These are phyloP conservation scores for Triadica sebifera DNA, from an alignment of 345 rosid genomes.

Conservation along the genomic window DNA sequence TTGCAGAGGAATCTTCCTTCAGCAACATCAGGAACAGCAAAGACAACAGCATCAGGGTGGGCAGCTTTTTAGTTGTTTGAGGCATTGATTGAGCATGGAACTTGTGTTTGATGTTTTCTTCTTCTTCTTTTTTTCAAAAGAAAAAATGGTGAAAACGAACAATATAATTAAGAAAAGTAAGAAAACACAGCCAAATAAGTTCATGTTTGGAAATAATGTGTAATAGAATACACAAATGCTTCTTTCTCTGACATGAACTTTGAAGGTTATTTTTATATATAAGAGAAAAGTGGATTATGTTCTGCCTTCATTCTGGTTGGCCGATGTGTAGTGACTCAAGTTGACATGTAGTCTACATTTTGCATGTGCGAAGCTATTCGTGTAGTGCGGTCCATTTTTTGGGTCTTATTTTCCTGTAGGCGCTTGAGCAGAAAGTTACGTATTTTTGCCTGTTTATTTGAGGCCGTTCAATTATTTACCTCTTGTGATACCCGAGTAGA, in stretches of 20 bases:
- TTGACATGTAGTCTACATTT: background rate
- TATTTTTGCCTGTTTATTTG: background rate
- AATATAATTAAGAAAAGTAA: slow-evolving; percentile 9
- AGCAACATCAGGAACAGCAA: slow-evolving; percentile 47
- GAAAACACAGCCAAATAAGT: slow-evolving; percentile 14
- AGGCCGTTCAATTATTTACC: no score
- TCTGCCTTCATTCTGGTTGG: background rate
- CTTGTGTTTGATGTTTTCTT: slow-evolving; percentile 25
- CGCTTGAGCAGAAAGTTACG: no score
- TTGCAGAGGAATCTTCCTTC: slow-evolving; percentile 86
- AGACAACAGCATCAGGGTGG: slow-evolving; percentile 87
- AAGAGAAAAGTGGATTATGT: background rate
- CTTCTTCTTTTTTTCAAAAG: background rate
- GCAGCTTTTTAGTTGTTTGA: slow-evolving; percentile 70
- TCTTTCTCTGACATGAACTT: background rate
- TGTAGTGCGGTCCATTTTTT: no score
- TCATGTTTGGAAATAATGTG: slow-evolving; percentile 19
- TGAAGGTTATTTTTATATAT: background rate
- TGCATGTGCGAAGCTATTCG: background rate
- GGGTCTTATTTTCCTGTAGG: no score
- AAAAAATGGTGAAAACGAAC: background rate
- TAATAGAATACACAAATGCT: background rate
- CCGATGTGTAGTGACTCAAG: background rate
- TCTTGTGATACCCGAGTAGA: background rate
- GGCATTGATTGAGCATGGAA: slow-evolving; percentile 18